These are phyloP conservation scores for Nissolia schottii DNA, from an alignment of 306 rosid species.

Conservation along the genomic window DNA sequence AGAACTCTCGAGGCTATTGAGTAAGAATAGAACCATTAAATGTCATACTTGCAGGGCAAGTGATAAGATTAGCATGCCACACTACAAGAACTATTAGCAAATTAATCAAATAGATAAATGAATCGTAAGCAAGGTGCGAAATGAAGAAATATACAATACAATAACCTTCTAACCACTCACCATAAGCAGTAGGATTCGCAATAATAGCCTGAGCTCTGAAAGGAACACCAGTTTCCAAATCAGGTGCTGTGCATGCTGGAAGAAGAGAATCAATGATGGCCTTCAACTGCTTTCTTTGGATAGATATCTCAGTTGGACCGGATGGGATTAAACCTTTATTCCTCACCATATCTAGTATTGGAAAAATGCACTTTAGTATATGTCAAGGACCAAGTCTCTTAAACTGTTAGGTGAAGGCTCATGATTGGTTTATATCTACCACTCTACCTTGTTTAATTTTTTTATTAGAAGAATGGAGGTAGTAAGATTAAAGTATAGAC, in stretches of 20 bases:
- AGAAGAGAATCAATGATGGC: constrained; percentile 79
- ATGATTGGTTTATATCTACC: neutral
- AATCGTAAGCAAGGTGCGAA: neutral
- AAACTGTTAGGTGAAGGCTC: neutral
- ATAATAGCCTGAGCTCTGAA: constrained; percentile 88
- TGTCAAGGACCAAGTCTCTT: neutral
- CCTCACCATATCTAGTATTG: constrained; percentile 71
- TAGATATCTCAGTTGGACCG: constrained; percentile 72
- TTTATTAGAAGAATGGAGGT: no score
- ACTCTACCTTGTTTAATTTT: no score
- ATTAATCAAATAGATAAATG: neutral
- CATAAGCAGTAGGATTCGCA: constrained; percentile 83
- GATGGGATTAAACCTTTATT: constrained; percentile 84
- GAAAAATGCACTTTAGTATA: constrained; percentile 13
- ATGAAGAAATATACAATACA: constrained; percentile 23
- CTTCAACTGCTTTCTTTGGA: constrained; percentile 76
- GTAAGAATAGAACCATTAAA: neutral
- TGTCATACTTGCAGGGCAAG: neutral
- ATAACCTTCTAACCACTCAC: constrained; percentile 40
- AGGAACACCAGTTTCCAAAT: constrained; percentile 62
- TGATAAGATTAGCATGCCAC: neutral
- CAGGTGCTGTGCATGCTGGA: constrained; percentile 91
- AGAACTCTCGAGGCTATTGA: neutral
- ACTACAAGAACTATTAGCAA: neutral
- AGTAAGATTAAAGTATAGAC: neutral